These are phyloP conservation scores for Tuber aestivum DNA, from an alignment of 495 filamentous ascomycete genomes.

Conservation along the genomic window DNA sequence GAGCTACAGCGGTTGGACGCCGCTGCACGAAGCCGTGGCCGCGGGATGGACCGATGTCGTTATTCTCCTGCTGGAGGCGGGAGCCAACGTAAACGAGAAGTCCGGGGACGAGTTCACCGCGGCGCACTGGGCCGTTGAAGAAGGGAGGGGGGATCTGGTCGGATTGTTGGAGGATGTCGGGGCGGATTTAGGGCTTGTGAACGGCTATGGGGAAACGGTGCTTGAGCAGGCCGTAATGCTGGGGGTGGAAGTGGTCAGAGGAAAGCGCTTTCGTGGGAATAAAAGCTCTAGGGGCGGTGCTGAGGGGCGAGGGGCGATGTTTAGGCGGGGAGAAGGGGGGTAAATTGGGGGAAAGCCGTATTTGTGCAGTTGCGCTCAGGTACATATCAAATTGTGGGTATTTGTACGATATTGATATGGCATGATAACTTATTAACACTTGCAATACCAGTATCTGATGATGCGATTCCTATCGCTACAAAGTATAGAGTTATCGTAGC, in stretches of 20 bases:
- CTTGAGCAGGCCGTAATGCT: neutral
- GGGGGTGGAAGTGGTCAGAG: neutral
- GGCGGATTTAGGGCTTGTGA: neutral
- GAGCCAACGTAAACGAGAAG: slow-evolving; percentile 12
- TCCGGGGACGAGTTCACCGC: neutral
- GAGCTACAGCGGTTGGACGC: neutral
- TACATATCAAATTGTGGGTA: neutral
- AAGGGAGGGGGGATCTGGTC: neutral
- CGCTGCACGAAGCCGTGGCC: slow-evolving; percentile 7
- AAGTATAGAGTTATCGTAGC: too few species aligned
- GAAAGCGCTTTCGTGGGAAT: neutral
- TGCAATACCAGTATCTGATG: too few species aligned
- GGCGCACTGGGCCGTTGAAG: neutral
- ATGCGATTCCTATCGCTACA: too few species aligned
- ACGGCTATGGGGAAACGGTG: neutral
- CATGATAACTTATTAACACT: too few species aligned
- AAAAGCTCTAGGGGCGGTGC: neutral
- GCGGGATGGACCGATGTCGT: neutral
- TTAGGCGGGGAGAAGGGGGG: neutral
- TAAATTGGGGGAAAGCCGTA: neutral
- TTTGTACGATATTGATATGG: neutral
- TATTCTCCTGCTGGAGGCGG: slow-evolving; percentile 7
- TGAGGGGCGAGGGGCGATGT: neutral
- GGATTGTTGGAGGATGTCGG: neutral
- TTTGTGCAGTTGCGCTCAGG: neutral